Evolutionary conservation across 805 yeast species (phyloP), one percentile per base, ranked within the genome.

Genomic region (Maudiozyma turicensis): DNA sequence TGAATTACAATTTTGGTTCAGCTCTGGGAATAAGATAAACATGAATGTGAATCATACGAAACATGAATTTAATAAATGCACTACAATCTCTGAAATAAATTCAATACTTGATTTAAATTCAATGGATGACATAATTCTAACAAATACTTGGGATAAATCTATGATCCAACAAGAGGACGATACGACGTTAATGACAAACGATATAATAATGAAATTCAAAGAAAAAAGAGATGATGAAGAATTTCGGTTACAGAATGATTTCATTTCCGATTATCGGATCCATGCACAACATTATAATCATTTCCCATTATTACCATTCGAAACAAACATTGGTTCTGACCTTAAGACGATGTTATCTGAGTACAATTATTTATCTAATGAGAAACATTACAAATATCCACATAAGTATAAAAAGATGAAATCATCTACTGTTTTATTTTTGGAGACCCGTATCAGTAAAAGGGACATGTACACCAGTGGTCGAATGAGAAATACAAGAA

Each of bases 1-100:
- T 61, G 64, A 67, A 4, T 64, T 77, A 35, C 83, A 80, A 55
- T 67, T 60, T 47, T 50, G 53, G 47, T 53, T 48, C 33, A 46
- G 53, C 6, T 31, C 39, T 28, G 48, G 46, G 7, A 35, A 39
- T 8, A 31, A 43, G n/a, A 20, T 52, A 6, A 43, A 32, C 1
- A 46, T 48, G 13, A 31, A n/a, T 9, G 28, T 46, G 29, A 11
- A 32, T 8, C 11, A 37, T 10, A 8, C 15, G 20, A 7, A 6
- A 35, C 9, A 13, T 6, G 9, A 3, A 8, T 8, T n/a, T 1
- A 39, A 10, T 9, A 4, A 39, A 5, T 11, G 14, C 6, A 28
- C 28, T 13, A 11, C 8, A 26, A 46, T 50, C 33, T 46, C 5
- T 2, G 39, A 45, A 26, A 40, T 51, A 44, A 34, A 48, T 1